A percentile compares a stretch with the other conserved stretches of the same genome.
phyloP scores from a whole-genome alignment of 139 green algal genomes.

The Volvox reticuliferus region DNA sequence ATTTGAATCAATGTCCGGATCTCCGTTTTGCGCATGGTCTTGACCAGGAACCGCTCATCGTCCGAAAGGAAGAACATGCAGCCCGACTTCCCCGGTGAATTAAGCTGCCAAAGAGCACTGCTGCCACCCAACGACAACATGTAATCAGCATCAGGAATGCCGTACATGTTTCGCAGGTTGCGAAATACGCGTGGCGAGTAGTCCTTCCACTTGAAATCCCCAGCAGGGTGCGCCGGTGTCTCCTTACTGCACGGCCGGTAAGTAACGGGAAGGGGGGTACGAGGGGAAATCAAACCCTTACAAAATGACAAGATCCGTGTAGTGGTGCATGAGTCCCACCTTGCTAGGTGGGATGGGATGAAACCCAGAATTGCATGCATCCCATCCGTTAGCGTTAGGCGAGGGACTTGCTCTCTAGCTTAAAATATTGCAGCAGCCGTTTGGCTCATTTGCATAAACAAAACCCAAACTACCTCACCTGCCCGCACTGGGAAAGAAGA shows the following conservation, averaged over 20 bases:
- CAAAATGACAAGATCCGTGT: too few species aligned
- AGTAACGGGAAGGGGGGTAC: too few species aligned
- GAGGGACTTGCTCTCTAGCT: neutral
- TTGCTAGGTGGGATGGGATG: too few species aligned
- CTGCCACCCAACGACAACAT: constrained; percentile 84
- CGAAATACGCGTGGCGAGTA: constrained; percentile 92
- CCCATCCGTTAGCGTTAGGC: too few species aligned
- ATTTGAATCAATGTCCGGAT: constrained; percentile 83
- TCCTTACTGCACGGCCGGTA: constrained; percentile 54
- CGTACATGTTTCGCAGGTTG: constrained; percentile 82
- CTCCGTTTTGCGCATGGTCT: constrained; percentile 85
- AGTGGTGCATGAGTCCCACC: too few species aligned
- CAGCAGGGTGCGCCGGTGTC: constrained; percentile 81
- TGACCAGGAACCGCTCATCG: constrained; percentile 77
- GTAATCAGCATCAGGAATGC: constrained; percentile 89
- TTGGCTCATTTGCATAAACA: neutral
- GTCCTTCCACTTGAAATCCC: constrained; percentile 97
- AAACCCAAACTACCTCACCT: constrained; percentile 34
- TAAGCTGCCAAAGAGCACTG: constrained; percentile 90
- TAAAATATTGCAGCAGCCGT: neutral
- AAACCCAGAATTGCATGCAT: too few species aligned
- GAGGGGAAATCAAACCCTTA: too few species aligned
- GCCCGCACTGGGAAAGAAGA: constrained; percentile 63
- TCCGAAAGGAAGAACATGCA: constrained; percentile 75
- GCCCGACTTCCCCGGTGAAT: constrained; percentile 89